These are phyloP conservation scores for Trichoderma oligosporum DNA, from an alignment of 2,329 filamentous ascomycete species.

Conservation along the genomic window DNA sequence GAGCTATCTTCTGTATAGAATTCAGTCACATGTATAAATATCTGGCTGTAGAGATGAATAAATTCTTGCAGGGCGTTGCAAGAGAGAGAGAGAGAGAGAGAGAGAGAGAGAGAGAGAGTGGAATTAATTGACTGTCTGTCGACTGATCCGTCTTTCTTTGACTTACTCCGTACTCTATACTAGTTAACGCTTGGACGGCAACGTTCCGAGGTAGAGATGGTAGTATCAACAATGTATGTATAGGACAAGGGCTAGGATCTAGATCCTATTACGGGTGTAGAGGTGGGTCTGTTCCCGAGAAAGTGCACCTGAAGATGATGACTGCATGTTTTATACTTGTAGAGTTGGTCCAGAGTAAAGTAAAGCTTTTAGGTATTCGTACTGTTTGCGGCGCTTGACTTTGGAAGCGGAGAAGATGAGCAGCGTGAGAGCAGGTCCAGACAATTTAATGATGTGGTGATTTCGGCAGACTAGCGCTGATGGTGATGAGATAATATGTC, in stretches of 20 bases:
- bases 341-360: background rate
- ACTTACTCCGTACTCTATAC: background rate
- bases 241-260: background rate
- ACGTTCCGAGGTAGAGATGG: background rate
- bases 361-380: background rate
- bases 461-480: background rate
- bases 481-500: background rate
- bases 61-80: background rate
- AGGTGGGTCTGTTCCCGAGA: no score
- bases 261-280: no score
- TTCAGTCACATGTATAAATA: background rate
- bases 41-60: background rate
- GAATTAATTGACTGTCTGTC: background rate
- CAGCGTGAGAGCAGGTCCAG: background rate
- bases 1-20: background rate
- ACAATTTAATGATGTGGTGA: background rate
- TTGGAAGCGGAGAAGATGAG: background rate
- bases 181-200: background rate
- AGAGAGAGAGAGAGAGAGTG: background rate
- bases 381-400: background rate
- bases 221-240: background rate
- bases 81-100: background rate
- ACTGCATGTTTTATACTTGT: background rate
- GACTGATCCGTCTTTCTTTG: background rate
- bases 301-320: background rate